These are phyloP conservation scores for Actinomortierella ambigua DNA, from an alignment of 371 early-diverging fungal genomes.

Conservation along the genomic window DNA sequence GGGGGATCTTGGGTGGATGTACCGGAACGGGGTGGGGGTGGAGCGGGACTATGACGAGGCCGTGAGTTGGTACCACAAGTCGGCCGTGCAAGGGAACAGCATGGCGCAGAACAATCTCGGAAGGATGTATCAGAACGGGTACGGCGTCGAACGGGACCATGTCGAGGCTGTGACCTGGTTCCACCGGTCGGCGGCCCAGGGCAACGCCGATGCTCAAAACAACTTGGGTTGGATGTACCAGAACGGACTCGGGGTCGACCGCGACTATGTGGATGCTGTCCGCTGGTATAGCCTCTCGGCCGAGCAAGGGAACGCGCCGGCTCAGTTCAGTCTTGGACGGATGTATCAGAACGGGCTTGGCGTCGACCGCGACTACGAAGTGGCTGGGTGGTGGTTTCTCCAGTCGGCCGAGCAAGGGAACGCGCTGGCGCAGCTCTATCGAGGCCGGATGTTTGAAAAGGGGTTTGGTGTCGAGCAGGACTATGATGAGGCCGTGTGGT, in stretches of 20 bases:
- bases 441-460: slow-evolving; percentile 79
- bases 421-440: slow-evolving; percentile 77
- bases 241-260: slow-evolving; percentile 77
- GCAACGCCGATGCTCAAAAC: too few relatives aligned
- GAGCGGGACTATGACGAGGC: too few relatives aligned
- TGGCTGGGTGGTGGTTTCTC: slow-evolving; percentile 74
- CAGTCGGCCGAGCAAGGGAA: slow-evolving; percentile 72
- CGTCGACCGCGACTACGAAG: slow-evolving; percentile 57
- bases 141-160: too few relatives aligned
- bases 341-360: slow-evolving; percentile 89
- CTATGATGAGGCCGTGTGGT: slow-evolving; percentile 63
- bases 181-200: slow-evolving; percentile 67
- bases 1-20: slow-evolving; percentile 77
- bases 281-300: slow-evolving; percentile 87
- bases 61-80: slow-evolving; percentile 76
- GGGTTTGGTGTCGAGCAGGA: slow-evolving; percentile 72
- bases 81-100: slow-evolving; percentile 62
- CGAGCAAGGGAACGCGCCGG: slow-evolving; percentile 74
- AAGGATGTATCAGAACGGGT: too few relatives aligned
- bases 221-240: slow-evolving; percentile 85
- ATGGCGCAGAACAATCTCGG: too few relatives aligned
- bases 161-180: slow-evolving; percentile 70
- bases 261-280: slow-evolving; percentile 64
- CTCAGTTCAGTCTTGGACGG: slow-evolving; percentile 81
- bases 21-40: too few relatives aligned